A percentile compares a stretch with the other conserved stretches of the same genome.
Evolutionary conservation across 106 monocot genomes (phyloP).

Genomic region (Acorus calamus): DNA sequence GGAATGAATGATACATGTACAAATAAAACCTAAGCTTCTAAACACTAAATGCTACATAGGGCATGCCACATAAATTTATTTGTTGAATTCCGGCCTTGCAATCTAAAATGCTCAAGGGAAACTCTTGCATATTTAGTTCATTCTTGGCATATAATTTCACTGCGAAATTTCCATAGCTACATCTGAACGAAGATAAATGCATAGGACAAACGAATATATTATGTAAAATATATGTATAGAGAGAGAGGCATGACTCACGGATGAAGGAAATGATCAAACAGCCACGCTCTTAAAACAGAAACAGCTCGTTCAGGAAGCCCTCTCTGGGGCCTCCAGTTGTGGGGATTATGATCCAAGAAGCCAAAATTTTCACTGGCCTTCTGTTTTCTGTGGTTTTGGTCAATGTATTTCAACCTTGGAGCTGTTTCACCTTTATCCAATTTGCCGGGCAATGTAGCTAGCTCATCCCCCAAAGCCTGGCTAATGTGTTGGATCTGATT

Average conservation of each 20-base stretch:
- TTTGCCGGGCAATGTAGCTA: conserved; percentile 16
- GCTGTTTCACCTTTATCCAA: conserved; percentile 8
- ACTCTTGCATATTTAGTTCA: no score
- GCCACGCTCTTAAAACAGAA: conserved; percentile 47
- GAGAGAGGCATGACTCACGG: conserved; percentile 30
- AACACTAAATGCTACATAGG: no score
- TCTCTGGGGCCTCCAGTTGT: conserved; percentile 55
- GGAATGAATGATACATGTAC: no score
- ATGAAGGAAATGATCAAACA: conserved; percentile 73
- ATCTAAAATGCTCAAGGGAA: no score
- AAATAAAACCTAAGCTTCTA: no score
- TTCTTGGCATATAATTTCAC: no score
- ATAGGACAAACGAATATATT: no score
- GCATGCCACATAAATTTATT: no score
- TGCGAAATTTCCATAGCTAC: no score
- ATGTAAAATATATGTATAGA: neutral
- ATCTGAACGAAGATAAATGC: no score
- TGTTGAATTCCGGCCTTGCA: no score
- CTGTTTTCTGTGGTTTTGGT: conserved; percentile 15
- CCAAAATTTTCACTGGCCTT: conserved; percentile 21
- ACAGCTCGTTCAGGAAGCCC: conserved; percentile 60
- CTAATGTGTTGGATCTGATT: conserved; percentile 40
- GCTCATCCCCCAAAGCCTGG: conserved; percentile 38
- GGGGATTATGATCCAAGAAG: conserved; percentile 38
- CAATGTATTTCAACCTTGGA: conserved; percentile 20